phyloP scores from a whole-genome alignment of 495 filamentous ascomycete genomes.

The Trichoderma reesei region DNA sequence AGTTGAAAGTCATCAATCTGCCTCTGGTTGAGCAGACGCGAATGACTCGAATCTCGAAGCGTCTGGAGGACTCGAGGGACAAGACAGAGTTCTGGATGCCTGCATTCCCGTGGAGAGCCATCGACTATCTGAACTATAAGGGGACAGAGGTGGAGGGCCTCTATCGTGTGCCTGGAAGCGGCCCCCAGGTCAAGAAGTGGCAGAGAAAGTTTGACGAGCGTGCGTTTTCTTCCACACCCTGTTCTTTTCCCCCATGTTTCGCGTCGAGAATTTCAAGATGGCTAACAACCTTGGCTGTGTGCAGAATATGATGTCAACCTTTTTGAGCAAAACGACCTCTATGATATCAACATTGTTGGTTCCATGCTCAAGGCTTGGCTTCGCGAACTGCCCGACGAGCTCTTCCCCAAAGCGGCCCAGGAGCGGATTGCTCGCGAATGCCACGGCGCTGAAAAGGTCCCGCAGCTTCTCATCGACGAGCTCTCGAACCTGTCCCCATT shows the following conservation, averaged over 20 bases:
- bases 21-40: slow-evolving; percentile 77
- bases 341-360: slow-evolving; percentile 88
- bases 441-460: slow-evolving; percentile 62
- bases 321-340: slow-evolving; percentile 70
- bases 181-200: slow-evolving; percentile 75
- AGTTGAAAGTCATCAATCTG: slow-evolving; percentile 66
- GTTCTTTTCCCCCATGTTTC: not conserved
- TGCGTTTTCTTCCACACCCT: slow-evolving; percentile 22
- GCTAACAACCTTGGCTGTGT: slow-evolving; percentile 20
- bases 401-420: slow-evolving; percentile 74
- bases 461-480: slow-evolving; percentile 75
- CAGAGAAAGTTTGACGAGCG: slow-evolving; percentile 76
- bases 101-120: slow-evolving; percentile 79
- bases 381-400: slow-evolving; percentile 82
- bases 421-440: slow-evolving; percentile 64
- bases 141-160: slow-evolving; percentile 85
- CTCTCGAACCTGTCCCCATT: slow-evolving; percentile 82
- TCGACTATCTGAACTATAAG: slow-evolving; percentile 88
- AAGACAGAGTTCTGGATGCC: slow-evolving; percentile 99
- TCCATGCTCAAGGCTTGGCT: slow-evolving; percentile 91
- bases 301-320: slow-evolving; percentile 75
- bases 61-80: slow-evolving; percentile 70
- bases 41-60: slow-evolving; percentile 76
- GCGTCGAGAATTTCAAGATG: not conserved
- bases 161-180: slow-evolving; percentile 79